phyloP scores from a whole-genome alignment of 2,329 filamentous ascomycete genomes.

The Septoria linicola region DNA sequence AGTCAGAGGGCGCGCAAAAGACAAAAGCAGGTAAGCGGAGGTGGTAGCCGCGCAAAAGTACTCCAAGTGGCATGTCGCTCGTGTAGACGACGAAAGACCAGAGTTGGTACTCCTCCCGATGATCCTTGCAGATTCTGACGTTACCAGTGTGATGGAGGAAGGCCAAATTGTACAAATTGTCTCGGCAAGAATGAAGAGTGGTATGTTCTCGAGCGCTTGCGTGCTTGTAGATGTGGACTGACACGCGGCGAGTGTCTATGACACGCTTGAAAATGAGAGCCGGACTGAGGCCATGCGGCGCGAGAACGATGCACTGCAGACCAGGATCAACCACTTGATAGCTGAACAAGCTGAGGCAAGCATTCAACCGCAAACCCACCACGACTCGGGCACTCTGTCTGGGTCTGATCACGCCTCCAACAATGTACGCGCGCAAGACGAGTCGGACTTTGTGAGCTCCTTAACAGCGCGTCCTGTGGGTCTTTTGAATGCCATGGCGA shows the following conservation, averaged over 20 bases:
- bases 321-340: not conserved
- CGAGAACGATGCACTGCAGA: conserved; percentile 6
- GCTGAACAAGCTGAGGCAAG: not conserved
- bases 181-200: not conserved
- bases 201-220: no score
- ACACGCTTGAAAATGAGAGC: conserved; percentile 1
- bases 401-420: no score
- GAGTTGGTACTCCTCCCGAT: not conserved
- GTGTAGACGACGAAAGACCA: conserved; percentile 4
- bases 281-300: conserved; percentile 3
- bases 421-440: no score
- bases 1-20: not conserved
- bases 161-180: not conserved
- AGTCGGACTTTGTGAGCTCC: no score
- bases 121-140: not conserved
- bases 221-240: no score
- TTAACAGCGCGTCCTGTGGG: not conserved
- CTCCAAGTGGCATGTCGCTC: conserved; percentile 3
- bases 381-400: not conserved
- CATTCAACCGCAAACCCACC: not conserved
- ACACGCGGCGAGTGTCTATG: not conserved
- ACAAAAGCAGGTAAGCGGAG: not conserved
- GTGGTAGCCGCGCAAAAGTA: not conserved
- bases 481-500: conserved; percentile 3
- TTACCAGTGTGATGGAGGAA: conserved; percentile 2